Percentiles rank a stretch among this genome's conserved stretches.
Evolutionary conservation across 352 stramenopile species (phyloP).

Genomic region (Thalassiosira sp.): DNA sequence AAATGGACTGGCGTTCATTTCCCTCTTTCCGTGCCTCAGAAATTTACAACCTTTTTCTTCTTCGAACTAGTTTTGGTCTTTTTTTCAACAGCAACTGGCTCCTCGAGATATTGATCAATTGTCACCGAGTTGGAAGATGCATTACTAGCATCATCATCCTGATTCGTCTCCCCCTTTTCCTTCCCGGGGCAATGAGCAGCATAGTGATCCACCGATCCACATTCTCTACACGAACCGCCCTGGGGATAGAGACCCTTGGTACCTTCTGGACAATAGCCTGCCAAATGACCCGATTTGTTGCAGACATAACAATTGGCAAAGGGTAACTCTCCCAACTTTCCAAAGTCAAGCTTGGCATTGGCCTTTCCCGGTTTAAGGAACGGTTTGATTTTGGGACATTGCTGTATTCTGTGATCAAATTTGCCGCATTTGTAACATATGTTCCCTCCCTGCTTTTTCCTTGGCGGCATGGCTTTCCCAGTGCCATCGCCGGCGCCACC

Average conservation of each 20-base stretch:
- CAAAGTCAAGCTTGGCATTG: slow-evolving; percentile 43
- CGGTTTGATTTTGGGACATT: slow-evolving; percentile 59
- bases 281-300: slow-evolving; percentile 68
- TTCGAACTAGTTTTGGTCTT: slow-evolving; percentile 29
- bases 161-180: slow-evolving; percentile 28
- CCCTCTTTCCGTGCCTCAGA: slow-evolving; percentile 19
- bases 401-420: slow-evolving; percentile 65
- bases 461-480: not conserved
- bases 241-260: slow-evolving; percentile 71
- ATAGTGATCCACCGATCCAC: slow-evolving; percentile 66
- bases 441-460: slow-evolving; percentile 18
- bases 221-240: slow-evolving; percentile 67
- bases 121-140: slow-evolving; percentile 33
- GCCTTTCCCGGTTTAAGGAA: slow-evolving; percentile 22
- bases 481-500: not conserved
- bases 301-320: slow-evolving; percentile 77
- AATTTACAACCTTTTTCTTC: slow-evolving; percentile 57
- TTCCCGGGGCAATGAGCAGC: slow-evolving; percentile 57
- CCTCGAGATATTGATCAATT: slow-evolving; percentile 58
- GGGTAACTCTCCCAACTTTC: slow-evolving; percentile 59
- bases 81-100: slow-evolving; percentile 30
- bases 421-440: slow-evolving; percentile 81
- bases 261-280: slow-evolving; percentile 65
- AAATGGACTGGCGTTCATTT: too few species aligned
- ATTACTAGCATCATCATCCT: slow-evolving; percentile 22